Evolutionary conservation across 2,329 filamentous ascomycete genomes (phyloP).

Genomic region (Myriosclerotinia scirpicola): DNA sequence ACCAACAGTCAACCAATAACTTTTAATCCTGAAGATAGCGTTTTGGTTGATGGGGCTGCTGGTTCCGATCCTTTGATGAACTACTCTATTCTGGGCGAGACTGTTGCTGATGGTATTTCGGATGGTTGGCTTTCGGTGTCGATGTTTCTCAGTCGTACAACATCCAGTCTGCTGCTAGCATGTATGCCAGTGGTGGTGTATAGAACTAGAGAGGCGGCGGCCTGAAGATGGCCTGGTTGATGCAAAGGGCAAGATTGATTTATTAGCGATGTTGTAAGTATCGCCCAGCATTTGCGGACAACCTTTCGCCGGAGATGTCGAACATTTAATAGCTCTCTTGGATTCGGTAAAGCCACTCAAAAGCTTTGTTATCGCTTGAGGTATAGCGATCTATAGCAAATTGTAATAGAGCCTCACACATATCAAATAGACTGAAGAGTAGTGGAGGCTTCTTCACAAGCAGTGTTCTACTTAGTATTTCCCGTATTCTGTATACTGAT

Average conservation of each 20-base stretch:
- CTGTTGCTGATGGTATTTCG: slow-evolving; percentile 19
- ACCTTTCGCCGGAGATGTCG: too few relatives aligned
- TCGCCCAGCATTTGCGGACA: too few relatives aligned
- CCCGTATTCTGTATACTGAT: too few relatives aligned
- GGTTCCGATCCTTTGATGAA: slow-evolving; percentile 16
- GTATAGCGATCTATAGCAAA: too few relatives aligned
- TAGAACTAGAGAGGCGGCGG: background rate
- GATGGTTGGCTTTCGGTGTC: slow-evolving; percentile 21
- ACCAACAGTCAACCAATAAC: slow-evolving; percentile 50
- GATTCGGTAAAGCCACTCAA: too few relatives aligned
- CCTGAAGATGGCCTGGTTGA: too few relatives aligned
- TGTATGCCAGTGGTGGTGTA: slow-evolving; percentile 8
- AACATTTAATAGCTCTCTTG: too few relatives aligned
- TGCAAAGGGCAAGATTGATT: background rate
- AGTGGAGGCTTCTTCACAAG: too few relatives aligned
- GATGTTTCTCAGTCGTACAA: background rate
- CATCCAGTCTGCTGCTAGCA: slow-evolving; percentile 5
- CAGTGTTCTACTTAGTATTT: too few relatives aligned
- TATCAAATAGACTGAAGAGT: too few relatives aligned
- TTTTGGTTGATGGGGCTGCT: slow-evolving; percentile 11
- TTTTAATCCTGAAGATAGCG: slow-evolving; percentile 48
- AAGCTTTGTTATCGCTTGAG: too few relatives aligned
- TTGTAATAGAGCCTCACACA: too few relatives aligned
- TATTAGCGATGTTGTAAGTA: background rate
- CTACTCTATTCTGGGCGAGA: slow-evolving; percentile 15